Evolutionary conservation across 2,329 filamentous ascomycete species (phyloP).

Genomic region (Rhynchosporium graminicola): DNA sequence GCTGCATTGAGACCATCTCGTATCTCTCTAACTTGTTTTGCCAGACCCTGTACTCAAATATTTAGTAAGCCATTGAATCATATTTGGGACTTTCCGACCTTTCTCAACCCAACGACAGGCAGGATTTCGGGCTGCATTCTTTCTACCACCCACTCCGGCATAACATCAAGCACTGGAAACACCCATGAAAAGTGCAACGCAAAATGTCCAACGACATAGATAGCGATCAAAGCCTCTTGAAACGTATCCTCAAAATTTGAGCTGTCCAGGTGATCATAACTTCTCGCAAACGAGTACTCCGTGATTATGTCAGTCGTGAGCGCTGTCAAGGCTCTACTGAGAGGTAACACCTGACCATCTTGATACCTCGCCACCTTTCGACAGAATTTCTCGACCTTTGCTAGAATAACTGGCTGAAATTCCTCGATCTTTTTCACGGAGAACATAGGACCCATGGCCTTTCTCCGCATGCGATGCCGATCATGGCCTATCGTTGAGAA

Average conservation of each 20-base stretch:
- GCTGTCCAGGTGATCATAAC: slow-evolving; percentile 20
- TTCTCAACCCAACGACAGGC: slow-evolving; percentile 16
- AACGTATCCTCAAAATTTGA: slow-evolving; percentile 18
- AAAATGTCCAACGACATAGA: slow-evolving; percentile 18
- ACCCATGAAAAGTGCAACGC: slow-evolving; percentile 20
- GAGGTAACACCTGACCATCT: slow-evolving; percentile 15
- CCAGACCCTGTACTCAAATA: slow-evolving; percentile 11
- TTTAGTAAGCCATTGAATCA: not conserved
- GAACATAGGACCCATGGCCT: slow-evolving; percentile 28
- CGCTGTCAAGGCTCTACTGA: slow-evolving; percentile 15
- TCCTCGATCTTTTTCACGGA: slow-evolving; percentile 23
- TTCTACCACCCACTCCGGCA: slow-evolving; percentile 18
- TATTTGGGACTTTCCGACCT: slow-evolving; percentile 9
- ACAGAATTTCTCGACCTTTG: slow-evolving; percentile 26
- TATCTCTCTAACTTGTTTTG: slow-evolving; percentile 19
- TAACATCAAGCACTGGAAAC: slow-evolving; percentile 18
- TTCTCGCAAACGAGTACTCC: slow-evolving; percentile 33
- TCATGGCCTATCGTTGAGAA: slow-evolving; percentile 27
- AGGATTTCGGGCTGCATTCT: slow-evolving; percentile 30
- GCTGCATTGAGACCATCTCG: slow-evolving; percentile 15
- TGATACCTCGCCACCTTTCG: slow-evolving; percentile 13
- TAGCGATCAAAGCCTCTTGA: slow-evolving; percentile 18
- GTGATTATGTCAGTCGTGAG: slow-evolving; percentile 36
- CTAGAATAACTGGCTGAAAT: slow-evolving; percentile 23
- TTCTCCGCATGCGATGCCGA: slow-evolving; percentile 27